A percentile compares a stretch with the other conserved stretches of the same genome.
phyloP scores from a whole-genome alignment of 768 basidiomycete genomes.

The Mycena albidolilacea region DNA sequence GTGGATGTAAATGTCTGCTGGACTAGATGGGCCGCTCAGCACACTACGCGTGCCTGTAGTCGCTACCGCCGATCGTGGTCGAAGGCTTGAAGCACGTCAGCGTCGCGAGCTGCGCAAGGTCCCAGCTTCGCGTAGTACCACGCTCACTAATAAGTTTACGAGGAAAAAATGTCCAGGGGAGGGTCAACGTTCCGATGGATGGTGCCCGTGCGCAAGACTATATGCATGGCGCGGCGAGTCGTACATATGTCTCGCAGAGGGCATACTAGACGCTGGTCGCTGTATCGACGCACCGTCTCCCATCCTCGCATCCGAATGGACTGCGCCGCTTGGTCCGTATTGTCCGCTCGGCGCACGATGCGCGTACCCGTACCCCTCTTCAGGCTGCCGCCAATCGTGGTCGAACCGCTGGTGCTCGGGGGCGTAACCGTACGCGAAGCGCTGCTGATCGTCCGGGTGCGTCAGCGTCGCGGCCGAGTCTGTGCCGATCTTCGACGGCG shows the following conservation, averaged over 20 bases:
- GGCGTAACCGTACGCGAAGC: constrained; percentile 23
- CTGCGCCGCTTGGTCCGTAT: neutral
- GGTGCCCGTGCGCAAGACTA: neutral
- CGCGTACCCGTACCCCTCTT: neutral
- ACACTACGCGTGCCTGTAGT: no score
- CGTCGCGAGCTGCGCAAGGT: no score
- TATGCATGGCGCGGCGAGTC: no score
- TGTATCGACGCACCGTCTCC: constrained; percentile 20
- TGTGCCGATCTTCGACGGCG: constrained; percentile 22
- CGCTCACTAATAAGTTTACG: no score
- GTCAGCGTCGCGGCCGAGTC: constrained; percentile 23
- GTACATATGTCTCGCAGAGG: constrained; percentile 1
- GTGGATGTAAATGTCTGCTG: no score
- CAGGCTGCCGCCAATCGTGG: neutral
- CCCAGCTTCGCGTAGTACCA: no score
- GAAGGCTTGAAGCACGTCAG: no score
- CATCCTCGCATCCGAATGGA: constrained; percentile 20
- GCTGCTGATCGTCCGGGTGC: constrained; percentile 11
- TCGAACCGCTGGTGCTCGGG: neutral
- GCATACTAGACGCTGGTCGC: neutral
- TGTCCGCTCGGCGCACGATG: neutral
- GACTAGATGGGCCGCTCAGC: no score
- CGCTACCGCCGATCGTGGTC: no score
- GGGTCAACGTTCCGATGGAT: neutral
- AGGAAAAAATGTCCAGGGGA: no score